phyloP scores from a whole-genome alignment of 495 filamentous ascomycete genomes.

The Podospora pseudoanserina region DNA sequence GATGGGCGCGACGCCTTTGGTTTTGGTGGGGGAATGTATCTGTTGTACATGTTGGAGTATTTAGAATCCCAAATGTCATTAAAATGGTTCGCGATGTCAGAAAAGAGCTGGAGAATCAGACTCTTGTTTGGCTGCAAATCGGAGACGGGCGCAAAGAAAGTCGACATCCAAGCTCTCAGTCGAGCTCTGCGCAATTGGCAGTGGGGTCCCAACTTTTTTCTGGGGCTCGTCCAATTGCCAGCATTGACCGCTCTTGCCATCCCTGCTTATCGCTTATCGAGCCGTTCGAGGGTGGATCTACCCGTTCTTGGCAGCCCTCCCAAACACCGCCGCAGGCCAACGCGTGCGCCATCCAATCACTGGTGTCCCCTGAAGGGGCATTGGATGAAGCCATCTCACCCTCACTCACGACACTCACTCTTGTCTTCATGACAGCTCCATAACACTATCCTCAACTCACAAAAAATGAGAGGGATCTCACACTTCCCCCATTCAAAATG shows the following conservation, averaged over 20 bases:
- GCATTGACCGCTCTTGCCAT: slow-evolving; percentile 19
- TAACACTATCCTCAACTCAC: background rate
- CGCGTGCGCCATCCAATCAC: background rate
- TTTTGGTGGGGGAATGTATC: slow-evolving; percentile 42
- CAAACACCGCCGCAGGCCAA: background rate
- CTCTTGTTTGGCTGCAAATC: background rate
- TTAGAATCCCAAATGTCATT: background rate
- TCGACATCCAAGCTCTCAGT: background rate
- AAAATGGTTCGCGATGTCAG: background rate
- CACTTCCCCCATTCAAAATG: slow-evolving; percentile 37
- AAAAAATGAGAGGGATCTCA: background rate
- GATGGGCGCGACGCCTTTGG: slow-evolving; percentile 4
- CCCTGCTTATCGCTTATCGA: slow-evolving; percentile 29
- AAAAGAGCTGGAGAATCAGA: background rate
- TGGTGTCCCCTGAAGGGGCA: background rate
- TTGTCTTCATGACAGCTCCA: background rate
- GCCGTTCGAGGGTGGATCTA: background rate
- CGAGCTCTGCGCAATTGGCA: background rate
- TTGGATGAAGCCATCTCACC: background rate
- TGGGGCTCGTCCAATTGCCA: slow-evolving; percentile 10
- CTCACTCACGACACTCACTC: background rate
- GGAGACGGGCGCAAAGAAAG: slow-evolving; percentile 4
- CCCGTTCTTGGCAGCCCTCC: background rate
- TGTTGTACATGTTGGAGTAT: slow-evolving; percentile 34
- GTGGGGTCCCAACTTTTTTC: slow-evolving; percentile 20